A percentile compares a stretch with the other conserved stretches of the same genome.
These are phyloP conservation scores for Cylindrodendrum hubeiense DNA, from an alignment of 2,329 filamentous ascomycete genomes.

Conservation along the genomic window DNA sequence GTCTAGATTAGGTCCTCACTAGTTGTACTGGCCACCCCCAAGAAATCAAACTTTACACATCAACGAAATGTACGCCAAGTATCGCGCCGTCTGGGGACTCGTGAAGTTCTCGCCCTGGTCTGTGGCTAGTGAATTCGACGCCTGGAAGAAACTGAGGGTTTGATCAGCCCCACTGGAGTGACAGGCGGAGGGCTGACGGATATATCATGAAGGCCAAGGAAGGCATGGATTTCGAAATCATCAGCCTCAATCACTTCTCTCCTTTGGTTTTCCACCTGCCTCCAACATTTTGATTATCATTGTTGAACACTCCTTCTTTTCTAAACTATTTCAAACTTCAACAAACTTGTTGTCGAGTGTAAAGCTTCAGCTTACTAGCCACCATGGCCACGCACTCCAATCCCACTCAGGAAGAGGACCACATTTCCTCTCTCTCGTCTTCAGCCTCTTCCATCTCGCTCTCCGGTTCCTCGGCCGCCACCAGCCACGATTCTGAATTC, in stretches of 20 bases:
- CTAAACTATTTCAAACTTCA: too few relatives aligned
- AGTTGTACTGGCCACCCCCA: too few relatives aligned
- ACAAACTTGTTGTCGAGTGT: too few relatives aligned
- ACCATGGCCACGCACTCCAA: not conserved
- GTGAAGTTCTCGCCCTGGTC: not conserved
- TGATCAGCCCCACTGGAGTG: not conserved
- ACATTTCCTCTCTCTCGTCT: not conserved
- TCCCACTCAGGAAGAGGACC: not conserved
- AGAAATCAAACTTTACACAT: too few relatives aligned
- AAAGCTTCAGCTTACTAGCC: too few relatives aligned
- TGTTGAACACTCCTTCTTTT: too few relatives aligned
- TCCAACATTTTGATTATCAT: not conserved
- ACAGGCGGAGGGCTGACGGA: not conserved
- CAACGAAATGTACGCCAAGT: too few relatives aligned
- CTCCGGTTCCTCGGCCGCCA: conserved; percentile 11
- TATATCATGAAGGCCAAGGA: not conserved
- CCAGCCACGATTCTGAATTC: conserved; percentile 5
- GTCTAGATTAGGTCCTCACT: too few relatives aligned
- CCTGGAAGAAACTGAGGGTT: not conserved
- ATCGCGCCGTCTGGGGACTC: too few relatives aligned
- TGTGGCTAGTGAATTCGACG: not conserved
- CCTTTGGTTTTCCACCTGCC: not conserved
- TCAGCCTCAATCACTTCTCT: not conserved
- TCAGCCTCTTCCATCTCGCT: conserved; percentile 8
- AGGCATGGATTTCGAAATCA: not conserved